Base-by-base conservation (phyloP, 495 filamentous ascomycete species). In the Glutinoglossum americanum region DNA sequence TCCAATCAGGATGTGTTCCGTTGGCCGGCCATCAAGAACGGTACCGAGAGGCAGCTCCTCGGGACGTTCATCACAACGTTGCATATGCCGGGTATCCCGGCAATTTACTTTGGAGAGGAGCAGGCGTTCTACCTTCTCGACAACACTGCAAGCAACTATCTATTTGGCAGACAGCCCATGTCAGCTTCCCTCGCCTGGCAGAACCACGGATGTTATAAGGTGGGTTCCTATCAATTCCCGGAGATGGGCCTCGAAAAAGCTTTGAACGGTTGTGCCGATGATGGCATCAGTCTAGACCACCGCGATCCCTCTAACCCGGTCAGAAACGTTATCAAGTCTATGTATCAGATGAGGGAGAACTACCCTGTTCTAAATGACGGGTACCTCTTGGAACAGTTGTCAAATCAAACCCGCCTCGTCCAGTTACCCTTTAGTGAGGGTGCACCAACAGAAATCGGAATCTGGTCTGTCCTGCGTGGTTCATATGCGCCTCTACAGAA, bases 1-100 rank as follows among this genome's bases (percentile, higher is more conserved):
- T 81, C 79, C 6, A 85, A 85, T 62, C 83, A 87, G 66, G 83
- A 87, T 63, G 80, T 87, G 5, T 84, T 87, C 65, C 75, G 82
- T 9, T 87, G 83, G 83, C 82, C 83, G 8, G 72, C 78, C 3
- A 71, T 87, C 51, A 68, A 73, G n/a, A 71, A 76, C 56, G 83
- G 83, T 6, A 75, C 77, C 0, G 74, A 84, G 63, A 74, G 79
- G 55, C 73, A 76, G 65, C 67, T 85, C 3, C 68, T 87, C 0
- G 83, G 70, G 9, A 65, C 76, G 1, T 85, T 82, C 59, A 76
- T 87, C 59, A 80, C 76, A 0, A 83, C 80, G 21, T 60, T 85
- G 9, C 69, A 80, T 47, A 68, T 86, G 64, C 83, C 83, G 0
- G 83, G 83, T 5, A 79, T 82, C 30, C 83, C 83, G 0, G 64